A percentile compares a stretch with the other conserved stretches of the same genome.
Evolutionary conservation across 1,284 basidiomycete species (phyloP).

Genomic region (Albatrellus sp.): DNA sequence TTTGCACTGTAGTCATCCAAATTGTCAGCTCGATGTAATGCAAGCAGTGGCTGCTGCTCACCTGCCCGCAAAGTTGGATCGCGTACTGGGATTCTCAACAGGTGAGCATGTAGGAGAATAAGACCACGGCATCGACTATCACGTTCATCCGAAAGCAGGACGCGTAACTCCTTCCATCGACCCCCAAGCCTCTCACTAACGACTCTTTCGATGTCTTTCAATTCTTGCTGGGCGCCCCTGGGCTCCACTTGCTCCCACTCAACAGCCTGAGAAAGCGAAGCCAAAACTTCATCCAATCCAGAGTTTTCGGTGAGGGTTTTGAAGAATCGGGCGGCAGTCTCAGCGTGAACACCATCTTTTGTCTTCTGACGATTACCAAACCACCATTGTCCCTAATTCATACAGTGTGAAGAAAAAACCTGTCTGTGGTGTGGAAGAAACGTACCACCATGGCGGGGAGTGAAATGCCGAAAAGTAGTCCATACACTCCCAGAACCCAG

Average conservation of each 20-base stretch:
- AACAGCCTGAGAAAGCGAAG: constrained; percentile 63
- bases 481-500: constrained; percentile 86
- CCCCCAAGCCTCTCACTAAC: constrained; percentile 37
- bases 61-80: constrained; percentile 50
- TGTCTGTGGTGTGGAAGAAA: constrained; percentile 12
- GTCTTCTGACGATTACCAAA: constrained; percentile 87
- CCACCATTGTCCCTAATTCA: constrained; percentile 82
- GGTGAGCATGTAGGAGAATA: constrained; percentile 76
- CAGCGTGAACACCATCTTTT: constrained; percentile 83
- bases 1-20: constrained; percentile 40
- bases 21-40: not conserved
- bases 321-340: constrained; percentile 86
- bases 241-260: constrained; percentile 34
- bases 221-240: constrained; percentile 21
- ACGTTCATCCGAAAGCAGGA: constrained; percentile 23
- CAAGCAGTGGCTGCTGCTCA: constrained; percentile 18
- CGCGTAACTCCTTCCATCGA: constrained; percentile 38
- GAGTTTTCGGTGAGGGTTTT: constrained; percentile 77
- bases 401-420: not conserved
- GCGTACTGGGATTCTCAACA: constrained; percentile 62
- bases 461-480: constrained; percentile 74
- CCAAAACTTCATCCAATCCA: constrained; percentile 63
- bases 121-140: constrained; percentile 40
- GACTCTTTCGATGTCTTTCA: constrained; percentile 46
- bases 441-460: constrained; percentile 79